Evolutionary conservation across 225 moss, liverwort and hornwort genomes (phyloP).

Genomic region (Lunularia cruciata): DNA sequence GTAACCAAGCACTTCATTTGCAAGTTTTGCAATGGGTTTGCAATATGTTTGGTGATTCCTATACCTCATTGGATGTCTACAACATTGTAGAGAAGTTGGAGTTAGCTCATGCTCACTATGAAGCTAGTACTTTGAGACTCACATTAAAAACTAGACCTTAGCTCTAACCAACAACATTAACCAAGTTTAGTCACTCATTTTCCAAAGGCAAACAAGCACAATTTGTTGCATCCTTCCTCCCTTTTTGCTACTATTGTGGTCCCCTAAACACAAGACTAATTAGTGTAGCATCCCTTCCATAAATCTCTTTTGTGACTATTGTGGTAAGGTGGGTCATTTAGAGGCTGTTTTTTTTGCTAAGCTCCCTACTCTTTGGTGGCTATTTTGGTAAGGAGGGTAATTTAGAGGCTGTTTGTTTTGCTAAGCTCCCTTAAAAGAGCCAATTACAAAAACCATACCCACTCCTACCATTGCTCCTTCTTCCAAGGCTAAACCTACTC

Average conservation of each 20-base stretch:
- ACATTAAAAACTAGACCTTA: too few species aligned
- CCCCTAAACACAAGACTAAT: neutral
- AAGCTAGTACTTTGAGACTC: too few species aligned
- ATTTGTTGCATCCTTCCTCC: too few species aligned
- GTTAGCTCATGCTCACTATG: too few species aligned
- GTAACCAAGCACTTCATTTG: neutral
- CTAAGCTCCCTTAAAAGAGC: neutral
- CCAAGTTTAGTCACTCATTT: neutral
- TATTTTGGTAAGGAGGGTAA: neutral
- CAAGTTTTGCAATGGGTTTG: neutral
- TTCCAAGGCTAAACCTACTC: too few species aligned
- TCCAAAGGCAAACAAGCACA: too few species aligned
- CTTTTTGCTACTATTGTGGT: slow-evolving; percentile 7
- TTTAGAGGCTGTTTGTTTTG: neutral
- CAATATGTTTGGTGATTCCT: neutral
- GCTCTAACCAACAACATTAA: too few species aligned
- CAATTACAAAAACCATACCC: too few species aligned
- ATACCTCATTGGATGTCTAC: neutral
- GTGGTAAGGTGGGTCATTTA: too few species aligned
- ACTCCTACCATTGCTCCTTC: neutral
- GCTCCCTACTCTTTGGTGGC: too few species aligned
- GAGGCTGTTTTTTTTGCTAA: too few species aligned
- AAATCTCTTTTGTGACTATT: neutral
- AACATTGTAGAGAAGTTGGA: neutral
- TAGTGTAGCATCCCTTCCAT: neutral